Evolutionary conservation across 31 red algal species (phyloP).

Genomic region (Odonthalia washingtoniensis): DNA sequence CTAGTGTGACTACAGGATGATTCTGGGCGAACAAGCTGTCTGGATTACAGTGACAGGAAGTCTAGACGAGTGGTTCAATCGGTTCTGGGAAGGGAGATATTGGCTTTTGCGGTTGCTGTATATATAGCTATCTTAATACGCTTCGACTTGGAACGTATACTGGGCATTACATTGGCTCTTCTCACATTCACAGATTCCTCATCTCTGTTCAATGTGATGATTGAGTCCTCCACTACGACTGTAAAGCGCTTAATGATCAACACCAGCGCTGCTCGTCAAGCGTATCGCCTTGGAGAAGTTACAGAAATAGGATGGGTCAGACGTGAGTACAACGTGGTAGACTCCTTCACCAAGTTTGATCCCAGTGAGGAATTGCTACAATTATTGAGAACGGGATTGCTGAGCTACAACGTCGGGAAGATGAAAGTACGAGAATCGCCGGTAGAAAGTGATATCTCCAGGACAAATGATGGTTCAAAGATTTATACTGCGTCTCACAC

Average conservation of each 20-base stretch:
- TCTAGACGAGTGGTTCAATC: neutral
- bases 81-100: conserved; percentile 14
- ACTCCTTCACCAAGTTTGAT: conserved; percentile 36
- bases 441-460: no score
- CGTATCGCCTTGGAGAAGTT: neutral
- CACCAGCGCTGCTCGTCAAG: neutral
- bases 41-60: conserved; percentile 25
- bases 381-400: no score
- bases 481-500: no score
- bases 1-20: conserved; percentile 11
- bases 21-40: neutral
- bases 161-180: neutral
- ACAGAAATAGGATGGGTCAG: conserved; percentile 27
- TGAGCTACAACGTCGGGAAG: no score
- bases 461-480: no score
- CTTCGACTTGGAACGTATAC: conserved; percentile 20
- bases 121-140: neutral
- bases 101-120: conserved; percentile 35
- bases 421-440: no score
- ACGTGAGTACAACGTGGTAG: conserved; percentile 27
- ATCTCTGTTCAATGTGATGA: conserved; percentile 31
- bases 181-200: conserved; percentile 39
- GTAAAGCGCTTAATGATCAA: conserved; percentile 32
- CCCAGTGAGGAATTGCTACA: no score
- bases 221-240: neutral